Base-by-base conservation (phyloP, 2,329 filamentous ascomycete genomes). In the Huntiella abstrusa region DNA sequence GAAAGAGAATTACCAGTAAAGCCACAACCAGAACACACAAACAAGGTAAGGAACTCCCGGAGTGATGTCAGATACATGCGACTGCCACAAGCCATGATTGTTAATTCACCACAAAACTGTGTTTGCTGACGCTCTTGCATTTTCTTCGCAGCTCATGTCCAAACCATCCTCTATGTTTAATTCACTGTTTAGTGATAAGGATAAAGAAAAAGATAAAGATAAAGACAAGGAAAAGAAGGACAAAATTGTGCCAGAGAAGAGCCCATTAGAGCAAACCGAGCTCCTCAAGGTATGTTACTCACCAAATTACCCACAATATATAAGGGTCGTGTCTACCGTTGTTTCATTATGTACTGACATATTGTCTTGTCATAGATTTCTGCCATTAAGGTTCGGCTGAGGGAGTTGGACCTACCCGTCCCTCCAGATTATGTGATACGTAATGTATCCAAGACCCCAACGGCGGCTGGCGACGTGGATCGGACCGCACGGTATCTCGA, bases 401-500 rank as follows among this genome's bases (percentile, higher is more conserved):
- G 54, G 52, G 63, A 66, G 32, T 56, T 67, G 42, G 61, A 65
- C 43, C 63, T 73, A 48, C 61, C 64, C 40, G 59, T 63, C 45
- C 60, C 73, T 13, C 61, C 61, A 49, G 64, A 70, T 39, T 83
- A 92, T 45, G 64, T 72, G 49, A 64, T 75, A 38, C 64, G 60
- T 49, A 66, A 68, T 52, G 66, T 64, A 60, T 71, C 65, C 64
- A 77, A 69, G 41, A 75, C 75, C 12, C 67, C 70, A 35, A 78
- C 77, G 56, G 74, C 79, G 32, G 68, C 75, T 19, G 77, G 81
- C 43, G 77, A 93, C 57, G 62, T 75, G 15, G 77, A 84, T 43
- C 80, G 77, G 55, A 81, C 87, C 3, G 75, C 83, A 54, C 76
- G 85, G 45, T 68, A 95, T 50, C 68, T 95, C 42, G 63, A 81